These are phyloP conservation scores for Aureobasidium sp. DNA, from an alignment of 2,329 filamentous ascomycete species.

Conservation along the genomic window DNA sequence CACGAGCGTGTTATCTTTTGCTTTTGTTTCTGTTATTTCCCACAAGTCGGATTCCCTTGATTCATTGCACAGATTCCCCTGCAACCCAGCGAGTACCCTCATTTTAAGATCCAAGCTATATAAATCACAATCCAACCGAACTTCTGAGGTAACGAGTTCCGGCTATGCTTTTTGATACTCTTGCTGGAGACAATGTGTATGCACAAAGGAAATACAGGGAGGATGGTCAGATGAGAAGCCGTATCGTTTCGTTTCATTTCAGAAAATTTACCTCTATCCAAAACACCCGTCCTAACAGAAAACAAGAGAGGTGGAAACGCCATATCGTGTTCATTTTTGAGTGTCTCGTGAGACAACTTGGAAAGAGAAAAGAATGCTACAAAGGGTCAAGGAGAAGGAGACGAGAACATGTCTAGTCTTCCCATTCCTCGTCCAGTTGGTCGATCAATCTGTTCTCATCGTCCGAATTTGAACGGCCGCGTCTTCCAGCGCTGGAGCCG, in stretches of 20 bases:
- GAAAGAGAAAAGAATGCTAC: neutral
- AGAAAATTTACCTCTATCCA: neutral
- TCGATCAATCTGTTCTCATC: conserved; percentile 93
- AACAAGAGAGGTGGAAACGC: neutral
- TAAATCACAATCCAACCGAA: neutral
- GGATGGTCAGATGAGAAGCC: neutral
- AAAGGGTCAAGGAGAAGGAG: neutral
- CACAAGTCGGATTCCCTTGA: neutral
- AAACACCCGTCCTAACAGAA: neutral
- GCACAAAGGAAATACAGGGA: neutral
- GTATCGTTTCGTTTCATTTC: neutral
- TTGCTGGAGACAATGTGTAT: neutral
- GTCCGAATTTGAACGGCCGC: conserved; percentile 50
- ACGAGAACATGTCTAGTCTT: conserved; percentile 48
- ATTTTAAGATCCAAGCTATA: conserved; percentile 4
- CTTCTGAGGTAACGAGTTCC: neutral
- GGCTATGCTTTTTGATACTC: neutral
- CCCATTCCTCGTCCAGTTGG: conserved; percentile 95
- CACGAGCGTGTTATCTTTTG: neutral
- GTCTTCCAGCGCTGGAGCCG: conserved; percentile 34
- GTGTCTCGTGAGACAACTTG: neutral
- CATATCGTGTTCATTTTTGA: neutral
- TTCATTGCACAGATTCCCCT: neutral
- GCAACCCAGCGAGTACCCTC: conserved; percentile 4
- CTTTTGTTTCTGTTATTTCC: neutral